phyloP scores from a whole-genome alignment of 1,139 yeast genomes.

The Geotrichum candidum region DNA sequence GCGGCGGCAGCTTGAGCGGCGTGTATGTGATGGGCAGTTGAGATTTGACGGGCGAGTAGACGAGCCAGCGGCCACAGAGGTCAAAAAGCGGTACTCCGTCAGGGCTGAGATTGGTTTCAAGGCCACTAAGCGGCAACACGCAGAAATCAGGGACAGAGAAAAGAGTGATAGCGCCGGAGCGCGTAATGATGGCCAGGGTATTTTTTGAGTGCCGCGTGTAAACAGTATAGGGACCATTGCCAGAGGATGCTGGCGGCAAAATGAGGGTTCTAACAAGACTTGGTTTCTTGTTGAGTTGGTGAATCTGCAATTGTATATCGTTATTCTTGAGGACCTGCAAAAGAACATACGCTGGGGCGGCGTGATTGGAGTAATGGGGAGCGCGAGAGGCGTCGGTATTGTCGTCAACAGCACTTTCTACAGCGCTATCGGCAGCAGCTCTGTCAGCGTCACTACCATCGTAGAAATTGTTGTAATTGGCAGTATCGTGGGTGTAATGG shows the following conservation, averaged over 20 bases:
- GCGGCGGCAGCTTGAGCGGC: constrained; percentile 29
- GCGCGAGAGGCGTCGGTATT: neutral
- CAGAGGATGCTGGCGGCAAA: constrained; percentile 27
- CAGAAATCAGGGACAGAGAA: constrained; percentile 20
- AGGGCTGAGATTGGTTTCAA: constrained; percentile 22
- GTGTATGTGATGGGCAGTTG: constrained; percentile 19
- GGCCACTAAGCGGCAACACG: constrained; percentile 23
- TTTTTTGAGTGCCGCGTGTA: constrained; percentile 9
- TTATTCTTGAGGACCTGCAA: constrained; percentile 22
- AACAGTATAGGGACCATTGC: constrained; percentile 25
- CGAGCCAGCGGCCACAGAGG: constrained; percentile 29
- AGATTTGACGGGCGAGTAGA: constrained; percentile 19
- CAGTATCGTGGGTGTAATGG: neutral
- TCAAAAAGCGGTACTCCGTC: constrained; percentile 28
- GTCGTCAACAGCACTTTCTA: neutral
- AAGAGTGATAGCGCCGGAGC: constrained; percentile 23
- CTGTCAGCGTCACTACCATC: neutral
- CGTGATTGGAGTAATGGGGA: constrained; percentile 11
- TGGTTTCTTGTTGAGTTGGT: constrained; percentile 18
- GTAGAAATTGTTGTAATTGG: neutral
- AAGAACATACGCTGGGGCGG: constrained; percentile 15
- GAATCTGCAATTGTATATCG: constrained; percentile 22
- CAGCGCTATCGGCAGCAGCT: neutral
- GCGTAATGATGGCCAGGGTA: constrained; percentile 22
- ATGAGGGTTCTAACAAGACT: constrained; percentile 21